Evolutionary conservation across 1,139 yeast species (phyloP).

Genomic region (Magnusiomyces paraingens): DNA sequence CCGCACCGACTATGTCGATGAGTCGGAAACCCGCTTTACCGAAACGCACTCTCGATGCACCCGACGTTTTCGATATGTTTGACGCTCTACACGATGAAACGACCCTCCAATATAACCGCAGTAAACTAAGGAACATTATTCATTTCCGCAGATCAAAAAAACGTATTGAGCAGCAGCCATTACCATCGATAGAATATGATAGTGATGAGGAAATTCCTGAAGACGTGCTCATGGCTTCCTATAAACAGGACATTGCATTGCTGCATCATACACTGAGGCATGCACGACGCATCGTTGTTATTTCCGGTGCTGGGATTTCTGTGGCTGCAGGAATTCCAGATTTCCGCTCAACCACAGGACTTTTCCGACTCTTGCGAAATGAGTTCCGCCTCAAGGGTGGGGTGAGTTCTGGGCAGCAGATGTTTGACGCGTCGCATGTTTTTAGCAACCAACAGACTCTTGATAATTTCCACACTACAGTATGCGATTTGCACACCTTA

Average conservation of each 20-base stretch:
- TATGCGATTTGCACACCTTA: constrained; percentile 53
- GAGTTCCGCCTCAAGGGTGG: constrained; percentile 33
- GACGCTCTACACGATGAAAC: background rate
- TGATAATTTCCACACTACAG: constrained; percentile 63
- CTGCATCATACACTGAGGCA: constrained; percentile 33
- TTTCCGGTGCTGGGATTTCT: constrained; percentile 87
- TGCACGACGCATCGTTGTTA: constrained; percentile 34
- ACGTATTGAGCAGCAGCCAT: background rate
- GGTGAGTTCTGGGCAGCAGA: constrained; percentile 58
- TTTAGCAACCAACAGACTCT: constrained; percentile 60
- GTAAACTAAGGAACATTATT: constrained; percentile 1
- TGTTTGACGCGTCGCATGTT: constrained; percentile 68
- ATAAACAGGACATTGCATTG: constrained; percentile 19
- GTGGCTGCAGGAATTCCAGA: constrained; percentile 91
- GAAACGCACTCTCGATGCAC: constrained; percentile 3
- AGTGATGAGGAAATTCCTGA: constrained; percentile 7
- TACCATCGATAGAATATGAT: background rate
- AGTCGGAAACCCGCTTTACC: constrained; percentile 1
- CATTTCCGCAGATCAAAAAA: background rate
- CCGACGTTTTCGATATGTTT: constrained; percentile 7
- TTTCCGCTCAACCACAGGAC: constrained; percentile 71
- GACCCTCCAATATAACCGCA: background rate
- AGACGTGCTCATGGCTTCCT: constrained; percentile 2
- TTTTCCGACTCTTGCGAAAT: constrained; percentile 56
- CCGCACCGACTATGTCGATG: background rate